Evolutionary conservation across 768 basidiomycete species (phyloP), one percentile per base, ranked within the genome.

Genomic region (Lentinula sp.): DNA sequence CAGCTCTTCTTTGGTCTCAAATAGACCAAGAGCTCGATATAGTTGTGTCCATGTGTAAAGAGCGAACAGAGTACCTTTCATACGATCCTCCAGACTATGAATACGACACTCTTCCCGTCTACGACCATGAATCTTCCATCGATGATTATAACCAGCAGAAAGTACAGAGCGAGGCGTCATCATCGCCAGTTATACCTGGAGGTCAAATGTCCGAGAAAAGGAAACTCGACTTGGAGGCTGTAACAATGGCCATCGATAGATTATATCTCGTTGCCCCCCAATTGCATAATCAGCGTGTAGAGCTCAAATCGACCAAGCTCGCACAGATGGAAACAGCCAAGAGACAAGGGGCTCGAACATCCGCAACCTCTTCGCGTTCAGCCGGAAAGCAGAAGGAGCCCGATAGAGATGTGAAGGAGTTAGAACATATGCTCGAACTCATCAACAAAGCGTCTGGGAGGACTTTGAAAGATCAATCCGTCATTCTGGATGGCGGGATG

Each of bases 221-320:
- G 84, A 75, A 84, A 55, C 73, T 90, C 68, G 96, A 98, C 70
- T 78, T 98, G 18, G 94, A 97, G 65, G 80, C 82, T 10, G 86
- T 98, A 49, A 84, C 91, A 0, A 81, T 83, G 70, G 95, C 97
- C 34, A 95, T 99, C 66, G 95, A 96, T 70, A 79, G 94, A 40
- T 75, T 98, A 10, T 93, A 97, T 71, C 72, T 83, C 7, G 90
- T 88, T 34, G 86, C 93, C 0, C 95, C 96, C 0, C 95, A 96
- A 70, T 73, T 98, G 45, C 84, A 89, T 62, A 89, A 95, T 69
- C 96, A 99, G 71, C 85, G 97, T 0, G 93, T 91, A n/a, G 95
- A 95, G 70, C 82, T 96, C 49, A 87, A 88, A 67, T 80, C 80
- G 5, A 75, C 83, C 28, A 90, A 92, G 68, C 66, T 87, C 13